A percentile compares a stretch with the other conserved stretches of the same genome.
Conservation (phyloP, 2,329 filamentous ascomycete species). For the Amauroascus verrucosus region DNA sequence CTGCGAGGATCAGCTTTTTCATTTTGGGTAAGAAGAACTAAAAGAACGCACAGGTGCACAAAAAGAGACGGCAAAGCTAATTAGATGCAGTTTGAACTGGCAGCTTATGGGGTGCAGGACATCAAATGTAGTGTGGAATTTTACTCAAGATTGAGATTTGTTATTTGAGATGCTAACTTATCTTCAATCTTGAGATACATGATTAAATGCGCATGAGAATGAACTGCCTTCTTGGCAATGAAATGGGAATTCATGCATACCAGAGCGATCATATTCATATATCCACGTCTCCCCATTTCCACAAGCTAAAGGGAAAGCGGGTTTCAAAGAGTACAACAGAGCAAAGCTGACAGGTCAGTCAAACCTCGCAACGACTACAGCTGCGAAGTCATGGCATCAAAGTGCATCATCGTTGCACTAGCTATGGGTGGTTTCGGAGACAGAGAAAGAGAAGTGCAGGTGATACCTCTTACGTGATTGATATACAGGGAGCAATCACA, state of each 20-base stretch:
- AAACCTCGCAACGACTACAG: background rate
- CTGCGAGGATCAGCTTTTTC: constrained; percentile 24
- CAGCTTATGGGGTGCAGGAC: too few species aligned
- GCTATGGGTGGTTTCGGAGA: too few species aligned
- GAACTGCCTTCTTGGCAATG: too few species aligned
- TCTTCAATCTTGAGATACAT: too few species aligned
- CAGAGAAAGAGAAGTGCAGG: too few species aligned
- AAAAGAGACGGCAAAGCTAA: background rate
- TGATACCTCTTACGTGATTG: too few species aligned
- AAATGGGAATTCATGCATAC: constrained; percentile 29
- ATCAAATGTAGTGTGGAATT: background rate
- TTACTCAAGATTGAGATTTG: too few species aligned
- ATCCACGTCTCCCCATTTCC: constrained; percentile 37
- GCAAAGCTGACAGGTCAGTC: too few species aligned
- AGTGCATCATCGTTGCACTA: too few species aligned
- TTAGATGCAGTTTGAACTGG: too few species aligned
- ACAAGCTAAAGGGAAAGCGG: background rate
- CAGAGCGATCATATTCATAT: constrained; percentile 38
- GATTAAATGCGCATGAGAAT: too few species aligned
- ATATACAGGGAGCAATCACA: background rate
- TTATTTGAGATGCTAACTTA: too few species aligned
- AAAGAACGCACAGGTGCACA: background rate
- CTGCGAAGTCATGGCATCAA: background rate
- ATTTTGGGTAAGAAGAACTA: background rate
- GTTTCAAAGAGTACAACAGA: background rate